Conservation (phyloP, 169 alveolate species). For the Plasmodium coatneyi region DNA sequence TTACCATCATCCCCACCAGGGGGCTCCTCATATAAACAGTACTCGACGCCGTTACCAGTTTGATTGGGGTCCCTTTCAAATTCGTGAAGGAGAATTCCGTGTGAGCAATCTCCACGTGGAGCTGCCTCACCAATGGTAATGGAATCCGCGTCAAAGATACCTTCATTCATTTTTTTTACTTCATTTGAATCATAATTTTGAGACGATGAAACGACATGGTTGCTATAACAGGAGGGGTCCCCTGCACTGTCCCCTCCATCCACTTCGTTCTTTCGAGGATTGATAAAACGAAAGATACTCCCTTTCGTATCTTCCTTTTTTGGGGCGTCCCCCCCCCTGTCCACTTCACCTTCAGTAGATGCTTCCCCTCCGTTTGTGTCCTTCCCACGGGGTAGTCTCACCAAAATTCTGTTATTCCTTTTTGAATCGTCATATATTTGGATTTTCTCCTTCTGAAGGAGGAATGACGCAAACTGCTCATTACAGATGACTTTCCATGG, state of each 20-base stretch:
- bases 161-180: background rate
- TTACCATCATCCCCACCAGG: background rate
- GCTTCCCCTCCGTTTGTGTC: background rate
- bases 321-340: background rate
- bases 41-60: background rate
- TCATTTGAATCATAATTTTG: background rate
- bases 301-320: background rate
- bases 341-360: background rate
- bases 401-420: constrained; percentile 11
- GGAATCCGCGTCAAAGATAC: background rate
- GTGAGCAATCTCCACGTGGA: background rate
- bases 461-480: constrained; percentile 35
- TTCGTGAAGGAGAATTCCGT: background rate
- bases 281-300: background rate
- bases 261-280: background rate
- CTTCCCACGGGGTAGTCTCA: background rate
- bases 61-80: background rate
- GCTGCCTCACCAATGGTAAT: background rate
- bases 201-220: background rate
- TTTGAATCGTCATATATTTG: constrained; percentile 13
- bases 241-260: background rate
- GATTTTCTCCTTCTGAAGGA: constrained; percentile 17
- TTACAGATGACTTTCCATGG: constrained; percentile 73
- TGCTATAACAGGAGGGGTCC: background rate
- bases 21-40: background rate